Base-by-base conservation (phyloP, 2,329 filamentous ascomycete genomes). In the Fusarium sp. region DNA sequence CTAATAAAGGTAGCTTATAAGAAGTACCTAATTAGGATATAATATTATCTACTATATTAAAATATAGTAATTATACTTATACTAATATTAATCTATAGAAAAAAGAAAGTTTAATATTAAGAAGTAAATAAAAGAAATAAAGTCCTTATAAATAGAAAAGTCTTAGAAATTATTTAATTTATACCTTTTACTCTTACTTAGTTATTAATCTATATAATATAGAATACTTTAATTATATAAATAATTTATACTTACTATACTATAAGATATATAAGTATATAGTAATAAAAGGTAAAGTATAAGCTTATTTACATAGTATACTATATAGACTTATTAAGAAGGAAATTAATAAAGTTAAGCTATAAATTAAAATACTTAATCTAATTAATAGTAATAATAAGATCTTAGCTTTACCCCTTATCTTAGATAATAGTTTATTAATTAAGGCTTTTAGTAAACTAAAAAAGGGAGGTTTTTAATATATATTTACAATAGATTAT, bases 71-170 rank as follows among this genome's bases (percentile, higher is more conserved):
- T 55, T 12, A 8, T 12, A 55, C 25, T 55, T 55, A 55, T 34
- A 55, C 12, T 55, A 46, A 55, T 55, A 27, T 18, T 18, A 55
- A 45, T 18, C 25, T 55, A n/a, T 23, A 55, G 40, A 20, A 55
- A 55, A 55, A 55, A 55, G 40, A 55, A 55, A 55, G 51, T 55
- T 55, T 55, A 55, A 43, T 45, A 45, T 21, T 25, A 55, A 46
- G n/a, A 55, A 55, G 10, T 55, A 55, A 55, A 55, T 16, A 55
- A 55, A 55, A 34, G 25, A 27, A 7, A 27, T 6, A 27, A 9
- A 27, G 25, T 9, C 14, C 20, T 55, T 14, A 25, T 13, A 23
- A 55, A 55, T 27, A 45, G 40, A n/a, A 34, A 25, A 21, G 20
- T 34, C 50, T 55, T 45, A 3, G 18, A 55, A 23, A 55, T 43